Conservation (phyloP, 2,329 filamentous ascomycete species). For the Hirsutella rhossiliensis region DNA sequence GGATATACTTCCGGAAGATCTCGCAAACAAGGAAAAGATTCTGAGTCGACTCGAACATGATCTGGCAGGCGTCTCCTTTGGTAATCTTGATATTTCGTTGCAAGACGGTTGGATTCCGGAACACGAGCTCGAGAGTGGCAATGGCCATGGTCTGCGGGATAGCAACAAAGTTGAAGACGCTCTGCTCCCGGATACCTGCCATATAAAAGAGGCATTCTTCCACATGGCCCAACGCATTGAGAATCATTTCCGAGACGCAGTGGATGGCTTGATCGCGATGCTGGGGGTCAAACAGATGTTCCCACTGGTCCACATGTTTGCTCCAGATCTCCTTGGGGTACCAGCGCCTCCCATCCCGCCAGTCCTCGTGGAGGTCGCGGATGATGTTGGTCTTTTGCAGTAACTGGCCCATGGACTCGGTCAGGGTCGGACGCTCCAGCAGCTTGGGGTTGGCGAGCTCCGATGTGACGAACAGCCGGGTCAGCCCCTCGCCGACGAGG, state of each 20-base stretch:
- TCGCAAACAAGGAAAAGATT: constrained; percentile 74
- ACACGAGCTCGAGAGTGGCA: constrained; percentile 81
- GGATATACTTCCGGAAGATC: constrained; percentile 65
- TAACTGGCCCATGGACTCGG: constrained; percentile 95
- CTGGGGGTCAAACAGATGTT: constrained; percentile 77
- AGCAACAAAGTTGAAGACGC: constrained; percentile 96
- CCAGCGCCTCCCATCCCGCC: constrained; percentile 76
- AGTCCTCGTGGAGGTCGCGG: constrained; percentile 85
- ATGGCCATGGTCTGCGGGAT: constrained; percentile 98
- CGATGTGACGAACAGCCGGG: constrained; percentile 77
- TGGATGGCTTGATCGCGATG: constrained; percentile 67
- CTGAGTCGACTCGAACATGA: constrained; percentile 90
- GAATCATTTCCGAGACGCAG: constrained; percentile 87
- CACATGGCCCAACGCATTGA: constrained; percentile 74
- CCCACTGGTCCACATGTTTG: constrained; percentile 82
- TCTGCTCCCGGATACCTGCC: constrained; percentile 87
- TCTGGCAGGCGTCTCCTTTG: constrained; percentile 80
- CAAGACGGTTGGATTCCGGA: constrained; percentile 82
- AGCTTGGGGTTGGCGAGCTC: constrained; percentile 79
- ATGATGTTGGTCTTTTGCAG: constrained; percentile 99
- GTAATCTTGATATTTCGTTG: constrained; percentile 89
- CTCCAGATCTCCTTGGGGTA: constrained; percentile 97
- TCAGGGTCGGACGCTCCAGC: constrained; percentile 64
- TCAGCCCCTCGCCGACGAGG: constrained; percentile 89
- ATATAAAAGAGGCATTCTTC: constrained; percentile 98